These are phyloP conservation scores for Elaeis oleifera DNA, from an alignment of 202 grass and related monocot genomes.

Conservation along the genomic window DNA sequence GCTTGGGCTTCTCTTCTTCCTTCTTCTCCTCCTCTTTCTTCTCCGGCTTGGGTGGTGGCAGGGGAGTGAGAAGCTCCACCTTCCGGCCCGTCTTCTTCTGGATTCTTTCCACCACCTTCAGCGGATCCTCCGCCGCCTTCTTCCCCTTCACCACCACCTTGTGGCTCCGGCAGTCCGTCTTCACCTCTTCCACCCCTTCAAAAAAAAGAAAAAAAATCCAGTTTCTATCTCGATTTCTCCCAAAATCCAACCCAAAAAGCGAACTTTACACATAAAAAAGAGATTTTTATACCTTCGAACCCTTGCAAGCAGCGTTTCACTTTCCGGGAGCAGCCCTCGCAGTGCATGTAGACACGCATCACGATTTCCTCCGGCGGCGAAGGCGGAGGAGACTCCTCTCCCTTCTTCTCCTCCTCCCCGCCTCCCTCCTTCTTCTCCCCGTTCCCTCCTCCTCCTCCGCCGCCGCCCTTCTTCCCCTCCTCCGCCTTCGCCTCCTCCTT, in stretches of 20 bases:
- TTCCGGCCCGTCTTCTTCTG: slow-evolving; percentile 24
- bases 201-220: neutral
- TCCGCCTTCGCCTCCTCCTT: neutral
- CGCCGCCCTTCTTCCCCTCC: neutral
- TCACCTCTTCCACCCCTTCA: slow-evolving; percentile 10
- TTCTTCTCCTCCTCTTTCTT: slow-evolving; percentile 19
- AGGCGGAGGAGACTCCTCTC: neutral
- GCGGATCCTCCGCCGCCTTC: slow-evolving; percentile 18
- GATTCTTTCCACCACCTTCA: slow-evolving; percentile 18
- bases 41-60: slow-evolving; percentile 19
- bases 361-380: slow-evolving; percentile 19
- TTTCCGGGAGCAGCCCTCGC: slow-evolving; percentile 18
- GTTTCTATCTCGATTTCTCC: neutral
- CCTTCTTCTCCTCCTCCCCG: neutral
- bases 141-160: slow-evolving; percentile 22
- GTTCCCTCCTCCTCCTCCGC: neutral
- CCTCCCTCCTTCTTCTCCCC: neutral
- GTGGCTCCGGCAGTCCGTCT: slow-evolving; percentile 11
- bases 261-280: neutral
- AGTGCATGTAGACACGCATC: slow-evolving; percentile 23
- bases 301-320: slow-evolving; percentile 18
- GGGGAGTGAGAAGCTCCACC: slow-evolving; percentile 15
- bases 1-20: slow-evolving; percentile 21
- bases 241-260: neutral
- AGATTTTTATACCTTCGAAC: slow-evolving; percentile 6